Base-by-base conservation (phyloP, 768 basidiomycete species). In the Lactifluus piperatus region DNA sequence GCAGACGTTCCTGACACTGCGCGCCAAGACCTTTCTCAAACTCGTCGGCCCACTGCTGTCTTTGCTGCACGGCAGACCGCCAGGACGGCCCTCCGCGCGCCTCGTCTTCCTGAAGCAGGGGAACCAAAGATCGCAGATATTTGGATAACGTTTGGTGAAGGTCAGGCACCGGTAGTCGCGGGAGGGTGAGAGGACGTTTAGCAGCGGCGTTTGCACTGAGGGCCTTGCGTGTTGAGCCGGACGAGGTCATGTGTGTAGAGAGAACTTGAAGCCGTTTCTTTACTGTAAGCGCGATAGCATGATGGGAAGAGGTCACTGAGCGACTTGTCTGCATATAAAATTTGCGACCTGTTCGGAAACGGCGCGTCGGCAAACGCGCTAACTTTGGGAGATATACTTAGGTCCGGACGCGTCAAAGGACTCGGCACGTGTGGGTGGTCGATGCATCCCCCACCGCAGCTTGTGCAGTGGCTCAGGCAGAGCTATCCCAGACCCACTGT, bases 161-260 rank as follows among this genome's bases (percentile, higher is more conserved):
- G 58, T 85, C 79, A 18, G 93, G 94, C 3, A 97, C 81, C 1
- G 94, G 94, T 10, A 97, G 76, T 56, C 90, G 83, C 11, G 86
- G 86, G 34, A 90, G 68, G 24, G 58, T 58, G 14, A 53, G 22
- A 30, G 20, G 36, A 22, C 52, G 46, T 8, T 11, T 46, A 11
- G 52, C n/a, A 18, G 41, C 26, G 20, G 48, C 32, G 22, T 29
- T 29, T 3, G 27, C 4, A 20, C 41, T 48, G 57, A 29, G 50
- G 9, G 44, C 46, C 29, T 24, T 45, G 14, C 27, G 45, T 27
- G 37, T 34, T 20, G 44, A 34, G 8, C 30, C 30, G 29, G 58
- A 54, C n/a, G 47, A n/a, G 24, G 32, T 5, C 58, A 60, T 60
- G 18, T 44, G 13, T 8, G 16, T 29, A 48, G 20, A 24, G 11